Evolutionary conservation across 2,329 filamentous ascomycete genomes (phyloP).

Genomic region (Sporothrix mexicana): DNA sequence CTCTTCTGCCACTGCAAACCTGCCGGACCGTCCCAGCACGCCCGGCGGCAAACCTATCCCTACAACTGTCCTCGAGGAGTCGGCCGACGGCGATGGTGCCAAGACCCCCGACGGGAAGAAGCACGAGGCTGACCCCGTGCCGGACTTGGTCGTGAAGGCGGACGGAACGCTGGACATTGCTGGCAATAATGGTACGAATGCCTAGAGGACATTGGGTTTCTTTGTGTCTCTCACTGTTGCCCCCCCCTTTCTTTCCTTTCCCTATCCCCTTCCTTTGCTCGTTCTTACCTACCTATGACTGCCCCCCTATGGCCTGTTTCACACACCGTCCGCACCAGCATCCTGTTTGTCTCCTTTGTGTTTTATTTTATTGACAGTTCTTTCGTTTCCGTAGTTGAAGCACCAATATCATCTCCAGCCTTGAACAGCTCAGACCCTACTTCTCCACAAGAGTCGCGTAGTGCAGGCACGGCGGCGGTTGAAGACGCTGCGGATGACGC

Average conservation of each 20-base stretch:
- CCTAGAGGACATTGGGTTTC: slow-evolving; percentile 41
- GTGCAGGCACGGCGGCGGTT: slow-evolving; percentile 40
- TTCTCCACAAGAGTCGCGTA: slow-evolving; percentile 40
- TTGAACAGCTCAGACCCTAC: slow-evolving; percentile 43
- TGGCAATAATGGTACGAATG: slow-evolving; percentile 47
- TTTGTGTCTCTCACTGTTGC: slow-evolving; percentile 34
- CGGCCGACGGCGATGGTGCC: slow-evolving; percentile 52
- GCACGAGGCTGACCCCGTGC: slow-evolving; percentile 58
- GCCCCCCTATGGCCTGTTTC: neutral
- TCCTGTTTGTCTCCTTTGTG: slow-evolving; percentile 36
- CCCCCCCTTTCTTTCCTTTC: slow-evolving; percentile 33
- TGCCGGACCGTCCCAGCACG: slow-evolving; percentile 38
- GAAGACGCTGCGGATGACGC: slow-evolving; percentile 41
- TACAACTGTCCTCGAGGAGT: slow-evolving; percentile 61
- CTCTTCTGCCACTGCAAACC: neutral
- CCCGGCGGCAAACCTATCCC: slow-evolving; percentile 53
- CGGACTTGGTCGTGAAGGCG: slow-evolving; percentile 57
- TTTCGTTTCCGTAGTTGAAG: slow-evolving; percentile 44
- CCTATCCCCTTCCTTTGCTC: neutral
- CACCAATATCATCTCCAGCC: slow-evolving; percentile 46
- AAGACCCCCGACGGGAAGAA: slow-evolving; percentile 54
- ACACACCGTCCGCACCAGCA: neutral
- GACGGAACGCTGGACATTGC: slow-evolving; percentile 50
- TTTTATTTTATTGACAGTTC: slow-evolving; percentile 43
- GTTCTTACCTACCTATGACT: slow-evolving; percentile 26